Percentiles rank a stretch among this genome's conserved stretches.
These are phyloP conservation scores for Emmonsia crescens DNA, from an alignment of 2,329 filamentous ascomycete genomes.

Conservation along the genomic window DNA sequence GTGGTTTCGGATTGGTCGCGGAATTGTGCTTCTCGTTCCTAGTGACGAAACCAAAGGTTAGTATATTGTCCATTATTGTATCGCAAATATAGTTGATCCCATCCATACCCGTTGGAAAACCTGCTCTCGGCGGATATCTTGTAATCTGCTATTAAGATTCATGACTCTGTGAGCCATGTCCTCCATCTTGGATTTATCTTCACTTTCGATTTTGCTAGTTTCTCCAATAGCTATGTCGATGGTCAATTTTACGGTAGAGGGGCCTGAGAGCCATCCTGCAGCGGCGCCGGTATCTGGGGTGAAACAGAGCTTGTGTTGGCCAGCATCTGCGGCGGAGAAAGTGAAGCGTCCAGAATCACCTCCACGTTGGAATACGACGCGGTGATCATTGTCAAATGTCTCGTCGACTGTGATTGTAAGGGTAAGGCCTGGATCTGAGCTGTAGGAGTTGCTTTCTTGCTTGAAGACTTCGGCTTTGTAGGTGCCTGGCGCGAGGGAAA, in stretches of 20 bases:
- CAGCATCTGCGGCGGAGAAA: conserved; percentile 88
- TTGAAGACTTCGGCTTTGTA: conserved; percentile 82
- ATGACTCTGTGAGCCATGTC: conserved; percentile 80
- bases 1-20: conserved; percentile 92
- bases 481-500: conserved; percentile 48
- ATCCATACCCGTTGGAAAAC: conserved; percentile 74
- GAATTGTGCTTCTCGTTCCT: conserved; percentile 98
- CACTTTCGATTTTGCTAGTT: conserved; percentile 85
- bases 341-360: conserved; percentile 72
- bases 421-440: conserved; percentile 61
- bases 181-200: conserved; percentile 84
- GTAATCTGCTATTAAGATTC: conserved; percentile 76
- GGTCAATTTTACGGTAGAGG: conserved; percentile 70
- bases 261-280: conserved; percentile 60
- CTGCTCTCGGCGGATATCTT: conserved; percentile 87
- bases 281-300: conserved; percentile 60
- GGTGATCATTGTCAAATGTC: conserved; percentile 95
- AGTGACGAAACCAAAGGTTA: conserved; percentile 5
- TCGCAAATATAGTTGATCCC: conserved; percentile 16
- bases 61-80: not conserved
- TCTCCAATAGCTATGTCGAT: conserved; percentile 91
- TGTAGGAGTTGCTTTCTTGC: conserved; percentile 56
- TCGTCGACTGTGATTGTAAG: conserved; percentile 93
- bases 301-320: conserved; percentile 94
- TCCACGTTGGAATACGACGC: conserved; percentile 80